phyloP scores from a whole-genome alignment of 495 filamentous ascomycete species.

The Penicillium desertorum region DNA sequence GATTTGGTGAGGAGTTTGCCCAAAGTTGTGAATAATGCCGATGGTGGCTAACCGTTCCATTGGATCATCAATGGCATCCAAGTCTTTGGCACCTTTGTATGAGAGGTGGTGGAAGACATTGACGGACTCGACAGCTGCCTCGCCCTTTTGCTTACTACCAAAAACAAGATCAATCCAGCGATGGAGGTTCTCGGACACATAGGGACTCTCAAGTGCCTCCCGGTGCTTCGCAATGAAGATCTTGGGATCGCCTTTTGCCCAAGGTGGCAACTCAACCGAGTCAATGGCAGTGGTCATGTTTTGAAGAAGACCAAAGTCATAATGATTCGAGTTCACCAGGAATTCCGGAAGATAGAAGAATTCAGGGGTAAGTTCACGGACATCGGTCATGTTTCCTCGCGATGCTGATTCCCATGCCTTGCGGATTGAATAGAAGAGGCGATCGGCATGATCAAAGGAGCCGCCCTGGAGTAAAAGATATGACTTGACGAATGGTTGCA shows the following conservation, averaged over 20 bases:
- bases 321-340: conserved; percentile 83
- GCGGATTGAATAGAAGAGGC: conserved; percentile 90
- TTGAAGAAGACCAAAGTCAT: conserved; percentile 87
- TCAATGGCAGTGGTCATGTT: conserved; percentile 75
- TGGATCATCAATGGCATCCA: conserved; percentile 87
- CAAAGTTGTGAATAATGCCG: conserved; percentile 97
- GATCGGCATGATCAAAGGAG: conserved; percentile 93
- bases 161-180: conserved; percentile 97
- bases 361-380: conserved; percentile 90
- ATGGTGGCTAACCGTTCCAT: conserved; percentile 82
- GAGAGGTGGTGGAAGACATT: conserved; percentile 97
- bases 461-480: conserved; percentile 96
- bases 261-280: conserved; percentile 82
- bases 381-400: conserved; percentile 85
- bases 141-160: conserved; percentile 91
- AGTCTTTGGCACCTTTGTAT: conserved; percentile 88
- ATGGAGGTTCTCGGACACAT: conserved; percentile 87
- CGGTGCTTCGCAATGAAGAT: conserved; percentile 94
- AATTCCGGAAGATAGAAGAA: conserved; percentile 98
- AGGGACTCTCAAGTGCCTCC: conserved; percentile 90
- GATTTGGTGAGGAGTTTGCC: conserved; percentile 93
- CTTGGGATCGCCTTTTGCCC: conserved; percentile 95
- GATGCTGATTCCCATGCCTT: conserved; percentile 92
- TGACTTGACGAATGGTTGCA: conserved; percentile 95
- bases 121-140: conserved; percentile 83